Percentiles rank a stretch among this genome's conserved stretches.
These are phyloP conservation scores for Fennellomyces sp. DNA, from an alignment of 371 early-diverging fungal species.

Conservation along the genomic window DNA sequence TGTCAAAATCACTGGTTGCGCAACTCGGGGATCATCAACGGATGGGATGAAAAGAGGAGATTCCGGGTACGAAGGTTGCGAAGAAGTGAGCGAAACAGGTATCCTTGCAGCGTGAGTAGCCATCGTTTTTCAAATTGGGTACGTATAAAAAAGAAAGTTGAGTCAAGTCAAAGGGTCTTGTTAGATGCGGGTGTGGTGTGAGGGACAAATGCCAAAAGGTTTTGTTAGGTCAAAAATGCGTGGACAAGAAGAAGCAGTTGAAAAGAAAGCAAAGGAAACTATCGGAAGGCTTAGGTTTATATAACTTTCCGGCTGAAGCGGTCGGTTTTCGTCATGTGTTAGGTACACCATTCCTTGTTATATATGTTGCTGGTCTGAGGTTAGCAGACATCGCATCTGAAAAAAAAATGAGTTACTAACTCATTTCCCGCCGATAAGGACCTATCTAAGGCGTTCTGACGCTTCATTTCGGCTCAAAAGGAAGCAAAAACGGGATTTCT, in stretches of 20 bases:
- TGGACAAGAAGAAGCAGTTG: neutral
- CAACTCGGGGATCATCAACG: neutral
- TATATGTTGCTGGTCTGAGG: conserved; percentile 33
- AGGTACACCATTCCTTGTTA: conserved; percentile 19
- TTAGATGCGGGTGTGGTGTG: neutral
- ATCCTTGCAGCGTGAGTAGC: neutral
- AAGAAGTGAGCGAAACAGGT: neutral
- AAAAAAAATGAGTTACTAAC: conserved; percentile 11
- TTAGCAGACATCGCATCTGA: conserved; percentile 22
- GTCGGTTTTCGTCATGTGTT: conserved; percentile 20
- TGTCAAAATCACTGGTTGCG: conserved; percentile 1
- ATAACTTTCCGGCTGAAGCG: conserved; percentile 13
- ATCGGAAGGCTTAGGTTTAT: conserved; percentile 12
- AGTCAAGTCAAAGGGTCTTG: neutral
- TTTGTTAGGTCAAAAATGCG: neutral
- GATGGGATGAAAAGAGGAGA: conserved; percentile 3
- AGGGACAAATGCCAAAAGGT: too few species aligned
- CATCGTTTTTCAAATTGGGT: neutral
- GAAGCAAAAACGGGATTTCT: neutral
- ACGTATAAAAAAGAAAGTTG: neutral
- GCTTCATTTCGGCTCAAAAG: neutral
- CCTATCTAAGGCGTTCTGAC: neutral
- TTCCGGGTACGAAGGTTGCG: neutral
- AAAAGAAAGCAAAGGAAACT: conserved; percentile 10
- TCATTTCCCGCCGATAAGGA: conserved; percentile 19